Conservation (phyloP, 2,329 filamentous ascomycete species). For the Neonectria punicea region DNA sequence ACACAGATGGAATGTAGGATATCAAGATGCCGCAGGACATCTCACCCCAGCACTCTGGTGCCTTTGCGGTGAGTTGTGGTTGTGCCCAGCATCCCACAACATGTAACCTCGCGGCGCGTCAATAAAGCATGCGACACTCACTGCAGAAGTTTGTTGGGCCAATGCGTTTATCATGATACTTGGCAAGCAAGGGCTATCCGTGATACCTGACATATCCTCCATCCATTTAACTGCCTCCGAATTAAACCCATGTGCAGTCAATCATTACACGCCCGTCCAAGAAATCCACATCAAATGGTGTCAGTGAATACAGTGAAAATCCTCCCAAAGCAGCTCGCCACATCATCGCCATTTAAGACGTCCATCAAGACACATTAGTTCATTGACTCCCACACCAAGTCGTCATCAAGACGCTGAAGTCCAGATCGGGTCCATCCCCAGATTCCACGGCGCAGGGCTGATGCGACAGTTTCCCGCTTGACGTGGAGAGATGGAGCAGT, state of each 20-base stretch:
- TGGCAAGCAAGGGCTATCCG: slow-evolving; percentile 34
- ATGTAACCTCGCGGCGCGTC: too few species aligned
- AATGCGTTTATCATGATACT: slow-evolving; percentile 28
- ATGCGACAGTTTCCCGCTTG: slow-evolving; percentile 48
- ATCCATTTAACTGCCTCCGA: slow-evolving; percentile 41
- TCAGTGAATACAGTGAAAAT: slow-evolving; percentile 46
- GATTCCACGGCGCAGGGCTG: slow-evolving; percentile 46
- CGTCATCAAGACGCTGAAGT: slow-evolving; percentile 47
- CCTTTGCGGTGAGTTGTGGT: too few species aligned
- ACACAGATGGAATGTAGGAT: too few species aligned
- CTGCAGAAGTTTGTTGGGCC: background rate
- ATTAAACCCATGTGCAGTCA: slow-evolving; percentile 45
- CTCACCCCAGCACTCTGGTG: too few species aligned
- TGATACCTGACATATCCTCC: slow-evolving; percentile 42
- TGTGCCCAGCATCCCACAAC: too few species aligned
- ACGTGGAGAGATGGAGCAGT: slow-evolving; percentile 38
- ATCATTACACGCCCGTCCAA: slow-evolving; percentile 49
- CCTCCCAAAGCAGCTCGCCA: slow-evolving; percentile 39
- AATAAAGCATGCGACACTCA: too few species aligned
- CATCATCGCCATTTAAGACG: slow-evolving; percentile 30
- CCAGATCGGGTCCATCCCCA: slow-evolving; percentile 49
- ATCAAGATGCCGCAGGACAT: too few species aligned
- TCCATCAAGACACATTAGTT: slow-evolving; percentile 37
- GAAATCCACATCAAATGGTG: slow-evolving; percentile 48
- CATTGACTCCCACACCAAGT: slow-evolving; percentile 44